Base-by-base conservation (phyloP, 495 filamentous ascomycete genomes). In the Tirmania nivea region DNA sequence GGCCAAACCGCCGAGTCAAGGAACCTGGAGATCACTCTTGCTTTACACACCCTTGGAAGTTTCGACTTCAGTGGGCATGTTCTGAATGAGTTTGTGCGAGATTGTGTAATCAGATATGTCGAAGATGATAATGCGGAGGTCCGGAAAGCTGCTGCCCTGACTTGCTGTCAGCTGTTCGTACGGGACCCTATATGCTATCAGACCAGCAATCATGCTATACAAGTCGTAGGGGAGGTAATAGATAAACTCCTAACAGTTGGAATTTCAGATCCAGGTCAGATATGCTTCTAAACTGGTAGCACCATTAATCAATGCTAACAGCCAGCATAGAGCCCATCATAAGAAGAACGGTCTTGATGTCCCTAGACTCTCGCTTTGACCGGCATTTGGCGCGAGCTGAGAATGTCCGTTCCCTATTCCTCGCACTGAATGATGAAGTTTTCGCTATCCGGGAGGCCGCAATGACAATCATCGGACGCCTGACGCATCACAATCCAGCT, bases 71-170 rank as follows among this genome's bases (percentile, higher is more conserved):
- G 79, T 54, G 77, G 75, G 48, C 84, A 95, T 61, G 81, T 94
- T 20, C 68, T 99, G 12, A 99, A 99, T 59, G 90, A 99, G 60
- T 99, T 99, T 57, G 90, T 96, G 42, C 85, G 90, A 25, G 90
- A 99, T 65, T 90, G 96, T 53, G 92, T 92, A 6, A 93, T 99
- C 62, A 88, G 86, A 65, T 99, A 92, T 57, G 89, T 95, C 51
- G 88, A 96, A 61, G 89, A 89, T 54, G 87, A 94, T 55, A 92
- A 93, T 61, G 77, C 85, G 0, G 84, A 92, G 55, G 93, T 95
- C 53, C 80, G 90, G 54, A 89, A 93, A 65, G 88, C 89, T 11
- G 86, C 90, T 11, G 89, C 92, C 35, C 73, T 99, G 54, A 99
- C 92, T 21, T 95, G 92, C 68, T 99, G 90, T 63, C 90, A 99